Percentiles rank a stretch among this genome's conserved stretches.
These are phyloP conservation scores for Coniferiporia weirii DNA, from an alignment of 1,284 basidiomycete genomes.

Conservation along the genomic window DNA sequence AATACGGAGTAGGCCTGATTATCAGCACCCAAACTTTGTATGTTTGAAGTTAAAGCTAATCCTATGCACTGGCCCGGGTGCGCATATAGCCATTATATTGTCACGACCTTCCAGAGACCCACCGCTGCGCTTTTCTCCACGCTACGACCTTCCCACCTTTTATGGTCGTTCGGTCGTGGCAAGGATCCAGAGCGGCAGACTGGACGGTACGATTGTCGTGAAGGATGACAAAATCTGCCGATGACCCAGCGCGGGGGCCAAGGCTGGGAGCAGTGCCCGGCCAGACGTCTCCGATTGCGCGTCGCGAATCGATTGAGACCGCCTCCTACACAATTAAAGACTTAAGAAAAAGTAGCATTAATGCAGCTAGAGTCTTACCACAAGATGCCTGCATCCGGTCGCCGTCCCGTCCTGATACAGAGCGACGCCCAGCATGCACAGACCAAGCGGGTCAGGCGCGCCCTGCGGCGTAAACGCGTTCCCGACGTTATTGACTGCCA, in stretches of 20 bases:
- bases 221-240: conserved; percentile 57
- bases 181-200: conserved; percentile 44
- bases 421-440: conserved; percentile 54
- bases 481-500: conserved; percentile 59
- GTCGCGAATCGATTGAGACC: conserved; percentile 42
- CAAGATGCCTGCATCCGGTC: conserved; percentile 39
- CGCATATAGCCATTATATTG: not conserved
- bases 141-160: conserved; percentile 25
- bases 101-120: not conserved
- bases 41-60: not conserved
- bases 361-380: conserved; percentile 34
- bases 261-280: conserved; percentile 23
- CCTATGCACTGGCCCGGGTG: not conserved
- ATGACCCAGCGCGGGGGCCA: conserved; percentile 35
- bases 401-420: conserved; percentile 53
- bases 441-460: conserved; percentile 49
- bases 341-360: not conserved
- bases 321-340: conserved; percentile 31
- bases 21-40: too few relatives aligned
- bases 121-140: conserved; percentile 8
- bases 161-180: conserved; percentile 36
- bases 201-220: conserved; percentile 43
- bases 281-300: conserved; percentile 37
- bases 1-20: too few relatives aligned
- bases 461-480: conserved; percentile 68